Evolutionary conservation across 495 filamentous ascomycete species (phyloP).

Genomic region (Talaromyces stipitatus): DNA sequence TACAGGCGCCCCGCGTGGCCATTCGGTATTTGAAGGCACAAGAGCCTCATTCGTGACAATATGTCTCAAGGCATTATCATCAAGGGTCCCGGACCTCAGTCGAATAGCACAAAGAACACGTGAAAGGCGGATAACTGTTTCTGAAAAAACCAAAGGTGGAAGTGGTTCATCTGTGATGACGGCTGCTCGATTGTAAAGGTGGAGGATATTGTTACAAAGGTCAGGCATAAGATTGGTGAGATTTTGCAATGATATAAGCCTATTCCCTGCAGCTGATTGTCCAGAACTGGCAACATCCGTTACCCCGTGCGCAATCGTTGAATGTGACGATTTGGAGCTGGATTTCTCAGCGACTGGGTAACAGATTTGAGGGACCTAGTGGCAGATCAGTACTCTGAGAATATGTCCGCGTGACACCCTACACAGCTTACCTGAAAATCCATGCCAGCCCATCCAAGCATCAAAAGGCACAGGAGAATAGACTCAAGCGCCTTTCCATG

Average conservation of each 20-base stretch:
- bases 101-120: constrained; percentile 66
- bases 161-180: constrained; percentile 73
- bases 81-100: constrained; percentile 58
- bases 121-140: constrained; percentile 72
- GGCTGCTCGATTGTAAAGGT: constrained; percentile 67
- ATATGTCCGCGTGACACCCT: background rate
- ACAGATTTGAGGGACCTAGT: constrained; percentile 55
- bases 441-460: constrained; percentile 77
- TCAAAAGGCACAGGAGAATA: constrained; percentile 69
- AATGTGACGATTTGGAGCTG: constrained; percentile 29
- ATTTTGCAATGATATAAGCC: constrained; percentile 52
- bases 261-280: constrained; percentile 35
- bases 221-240: constrained; percentile 60
- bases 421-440: constrained; percentile 63
- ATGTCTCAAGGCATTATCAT: constrained; percentile 57
- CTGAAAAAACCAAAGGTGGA: constrained; percentile 72
- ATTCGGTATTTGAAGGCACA: constrained; percentile 29
- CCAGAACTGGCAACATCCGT: constrained; percentile 36
- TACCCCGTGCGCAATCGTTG: constrained; percentile 22
- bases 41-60: constrained; percentile 54
- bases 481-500: constrained; percentile 92
- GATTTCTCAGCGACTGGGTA: constrained; percentile 51
- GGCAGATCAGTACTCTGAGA: background rate
- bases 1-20: constrained; percentile 32
- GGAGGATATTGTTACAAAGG: constrained; percentile 73